Percentiles rank a stretch among this genome's conserved stretches.
phyloP scores from a whole-genome alignment of 2,329 filamentous ascomycete genomes.

The Cladosporium colombiae region DNA sequence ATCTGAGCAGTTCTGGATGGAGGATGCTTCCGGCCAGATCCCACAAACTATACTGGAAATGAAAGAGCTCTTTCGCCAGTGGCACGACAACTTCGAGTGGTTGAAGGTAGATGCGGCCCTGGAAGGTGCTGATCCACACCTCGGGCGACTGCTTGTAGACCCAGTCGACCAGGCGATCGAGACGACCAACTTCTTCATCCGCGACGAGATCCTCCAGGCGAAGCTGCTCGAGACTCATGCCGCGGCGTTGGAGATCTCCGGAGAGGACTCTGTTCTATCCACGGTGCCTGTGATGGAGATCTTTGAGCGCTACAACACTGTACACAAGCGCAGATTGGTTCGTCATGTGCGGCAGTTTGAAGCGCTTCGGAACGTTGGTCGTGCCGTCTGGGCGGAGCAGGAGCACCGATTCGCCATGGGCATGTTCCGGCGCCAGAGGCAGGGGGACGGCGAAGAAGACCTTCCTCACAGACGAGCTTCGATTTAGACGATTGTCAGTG shows the following conservation, averaged over 20 bases:
- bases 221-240: not conserved
- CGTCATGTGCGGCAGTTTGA: not conserved
- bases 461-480: not conserved
- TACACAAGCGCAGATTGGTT: not conserved
- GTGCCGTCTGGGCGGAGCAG: not conserved
- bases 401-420: not conserved
- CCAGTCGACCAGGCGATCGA: not conserved
- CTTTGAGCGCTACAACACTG: not conserved
- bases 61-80: not conserved
- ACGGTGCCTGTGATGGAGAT: not conserved
- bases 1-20: not conserved
- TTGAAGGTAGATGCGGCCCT: not conserved
- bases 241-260: not conserved
- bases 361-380: not conserved
- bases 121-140: not conserved
- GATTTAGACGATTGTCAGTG: not conserved
- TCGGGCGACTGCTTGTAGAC: not conserved
- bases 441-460: not conserved
- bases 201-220: not conserved
- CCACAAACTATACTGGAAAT: not conserved
- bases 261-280: not conserved
- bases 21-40: not conserved
- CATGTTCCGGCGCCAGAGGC: not conserved
- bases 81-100: not conserved
- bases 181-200: constrained; percentile 1